These are phyloP conservation scores for Paracamarosporium sp. DNA, from an alignment of 2,329 filamentous ascomycete species.

Conservation along the genomic window DNA sequence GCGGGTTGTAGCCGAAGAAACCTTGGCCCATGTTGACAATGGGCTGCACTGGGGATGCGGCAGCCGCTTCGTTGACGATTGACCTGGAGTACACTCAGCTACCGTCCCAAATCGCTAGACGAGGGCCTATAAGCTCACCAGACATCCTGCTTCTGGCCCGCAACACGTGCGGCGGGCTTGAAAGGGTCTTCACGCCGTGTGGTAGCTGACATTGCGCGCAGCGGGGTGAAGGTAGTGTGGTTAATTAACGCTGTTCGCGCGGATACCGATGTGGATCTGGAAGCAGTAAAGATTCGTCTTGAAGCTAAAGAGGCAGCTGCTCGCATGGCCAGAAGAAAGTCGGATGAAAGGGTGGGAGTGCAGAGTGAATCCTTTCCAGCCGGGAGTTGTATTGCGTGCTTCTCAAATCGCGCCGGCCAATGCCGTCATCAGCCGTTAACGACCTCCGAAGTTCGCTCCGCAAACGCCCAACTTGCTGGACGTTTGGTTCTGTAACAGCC, in stretches of 20 bases:
- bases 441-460: conserved; percentile 19
- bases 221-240: conserved; percentile 27
- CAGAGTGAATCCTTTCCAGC: neutral
- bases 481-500: neutral
- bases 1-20: conserved; percentile 94
- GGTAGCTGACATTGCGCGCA: conserved; percentile 44
- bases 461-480: neutral
- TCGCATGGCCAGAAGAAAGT: conserved; percentile 14
- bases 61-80: conserved; percentile 72
- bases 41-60: conserved; percentile 67
- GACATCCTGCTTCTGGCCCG: conserved; percentile 64
- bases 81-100: conserved; percentile 53
- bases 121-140: conserved; percentile 50
- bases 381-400: conserved; percentile 37
- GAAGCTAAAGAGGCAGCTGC: conserved; percentile 10
- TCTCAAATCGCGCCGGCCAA: conserved; percentile 16
- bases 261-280: neutral
- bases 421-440: conserved; percentile 39
- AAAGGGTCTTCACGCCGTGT: conserved; percentile 50
- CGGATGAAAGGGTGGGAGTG: neutral
- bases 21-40: conserved; percentile 75
- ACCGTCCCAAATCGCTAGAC: neutral
- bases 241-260: conserved; percentile 1
- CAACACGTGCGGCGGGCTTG: conserved; percentile 62
- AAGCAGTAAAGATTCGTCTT: conserved; percentile 7